Evolutionary conservation across 495 filamentous ascomycete species (phyloP), one percentile per base, ranked within the genome.

Genomic region (Trichoderma orchidacearum): DNA sequence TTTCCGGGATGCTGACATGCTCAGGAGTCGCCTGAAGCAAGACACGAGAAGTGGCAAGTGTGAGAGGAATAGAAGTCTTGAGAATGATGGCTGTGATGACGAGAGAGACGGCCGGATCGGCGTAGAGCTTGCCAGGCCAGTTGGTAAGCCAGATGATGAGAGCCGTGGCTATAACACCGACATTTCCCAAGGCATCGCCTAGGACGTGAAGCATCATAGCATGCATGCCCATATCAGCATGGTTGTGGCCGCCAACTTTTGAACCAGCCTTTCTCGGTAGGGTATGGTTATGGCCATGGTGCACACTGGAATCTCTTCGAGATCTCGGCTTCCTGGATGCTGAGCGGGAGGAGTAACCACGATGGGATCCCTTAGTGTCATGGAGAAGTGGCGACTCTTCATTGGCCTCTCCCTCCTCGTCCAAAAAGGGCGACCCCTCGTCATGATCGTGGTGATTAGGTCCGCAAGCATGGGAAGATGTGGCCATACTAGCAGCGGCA

Each of bases 51-150:
- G 93, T 89, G 5, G 93, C 92, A 64, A 88, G 85, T 63, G 90
- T 95, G 27, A 98, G 83, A 3, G 93, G 93, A 59, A 98, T 85
- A 9, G 90, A 89, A 2, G 92, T 96, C 34, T 72, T 72, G 50
- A 97, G 85, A 62, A 99, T 99, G 70, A 99, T 95, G 54, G 92
- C 62, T 1, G 93, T 96, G 71, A 99, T 97, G 65, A 96, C 73
- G n/a, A 99, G 80, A 0, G 94, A 97, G 58, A 99, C 92, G 18
- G 82, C 81, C 0, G 93, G 93, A 65, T 99, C 93, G 23, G 88
- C 83, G 65, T 97, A 97, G 70, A 75, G 86, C 29, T 66, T 64
- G 31, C 70, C 69, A n/a, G 72, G 64, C 71, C 70, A 80, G 30
- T 82, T 69, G 1, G 89, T 89, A 52, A 93, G 76, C 89, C 91